Evolutionary conservation across 1,284 basidiomycete genomes (phyloP), one percentile per base, ranked within the genome.

Genomic region (Puccinia hordei): DNA sequence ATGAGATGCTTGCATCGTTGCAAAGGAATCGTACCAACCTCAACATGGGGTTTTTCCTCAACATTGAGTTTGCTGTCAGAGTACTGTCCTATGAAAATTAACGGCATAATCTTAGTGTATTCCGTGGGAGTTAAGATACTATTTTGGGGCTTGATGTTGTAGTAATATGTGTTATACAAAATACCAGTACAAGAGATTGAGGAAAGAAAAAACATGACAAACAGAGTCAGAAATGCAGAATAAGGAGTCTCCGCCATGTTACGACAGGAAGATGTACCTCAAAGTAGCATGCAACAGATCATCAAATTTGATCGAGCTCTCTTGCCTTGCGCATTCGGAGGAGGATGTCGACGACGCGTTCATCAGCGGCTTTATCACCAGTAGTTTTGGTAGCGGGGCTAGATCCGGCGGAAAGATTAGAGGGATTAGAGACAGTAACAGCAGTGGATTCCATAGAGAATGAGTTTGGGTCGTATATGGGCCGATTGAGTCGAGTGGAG

Each of bases 301-400:
- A 61, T 61, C 30, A 61, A 30, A 3, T 2, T 38, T 22, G 33
- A 8, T 63, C 33, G 15, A 59, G 55, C 79, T 82, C 75, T 49
- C 83, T 61, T 10, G 63, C 79, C 22, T 83, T 82, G 53, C 81
- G 82, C 81, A 83, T 83, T 66, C 82, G 38, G 72, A 75, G 65
- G 22, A 83, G 24, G 33, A 83, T 71, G 3, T 68, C 75, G 4
- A 83, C 63, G 24, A 83, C 74, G n/a, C 71, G 57, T 68, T 83
- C 82, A 63, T 83, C 83, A 35, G 81, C 73, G 1, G 44, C 72
- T 44, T 72, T 71, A 19, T 81, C 76, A 24, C 61, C 81, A 27
- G 71, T 61, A 68, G 75, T 27, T 61, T 69, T 61, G 33, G 51
- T 24, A 57, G 27, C 13, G n/a, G n/a, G 30, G 17, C 53, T 74